Conservation (phyloP, 495 filamentous ascomycete species). For the Aspergillus mulundensis region DNA sequence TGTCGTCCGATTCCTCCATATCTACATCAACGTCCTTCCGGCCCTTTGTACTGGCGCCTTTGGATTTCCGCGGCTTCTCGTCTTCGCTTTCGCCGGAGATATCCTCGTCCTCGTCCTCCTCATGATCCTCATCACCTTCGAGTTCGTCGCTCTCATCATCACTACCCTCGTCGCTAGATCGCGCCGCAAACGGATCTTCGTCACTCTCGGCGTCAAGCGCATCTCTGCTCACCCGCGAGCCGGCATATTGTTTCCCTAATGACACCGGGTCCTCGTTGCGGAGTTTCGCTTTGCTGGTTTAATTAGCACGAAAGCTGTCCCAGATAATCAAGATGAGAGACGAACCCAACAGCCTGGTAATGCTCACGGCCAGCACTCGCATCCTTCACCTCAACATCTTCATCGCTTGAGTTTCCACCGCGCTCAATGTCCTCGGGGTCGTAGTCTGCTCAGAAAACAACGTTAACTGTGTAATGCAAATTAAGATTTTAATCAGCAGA, state of each 20-base stretch:
- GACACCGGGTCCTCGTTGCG: constrained; percentile 61
- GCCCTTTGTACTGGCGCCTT: constrained; percentile 39
- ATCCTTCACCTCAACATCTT: constrained; percentile 41
- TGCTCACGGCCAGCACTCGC: constrained; percentile 67
- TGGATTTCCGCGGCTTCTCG: constrained; percentile 27
- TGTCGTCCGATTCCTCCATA: constrained; percentile 20
- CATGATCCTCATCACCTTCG: constrained; percentile 35
- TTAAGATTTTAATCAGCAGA: background rate
- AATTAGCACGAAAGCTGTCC: constrained; percentile 3
- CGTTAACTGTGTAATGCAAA: background rate
- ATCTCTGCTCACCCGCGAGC: constrained; percentile 71
- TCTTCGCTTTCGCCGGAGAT: constrained; percentile 26
- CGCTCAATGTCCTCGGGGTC: constrained; percentile 77
- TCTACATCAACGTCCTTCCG: constrained; percentile 20
- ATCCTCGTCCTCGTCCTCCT: constrained; percentile 54
- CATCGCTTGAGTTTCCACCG: constrained; percentile 49
- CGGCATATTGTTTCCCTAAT: constrained; percentile 76
- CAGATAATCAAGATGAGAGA: constrained; percentile 10
- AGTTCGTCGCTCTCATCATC: constrained; percentile 36
- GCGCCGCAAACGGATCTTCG: constrained; percentile 42
- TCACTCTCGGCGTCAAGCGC: constrained; percentile 52
- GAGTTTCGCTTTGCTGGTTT: constrained; percentile 72
- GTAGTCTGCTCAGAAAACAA: constrained; percentile 56
- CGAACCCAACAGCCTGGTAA: constrained; percentile 75
- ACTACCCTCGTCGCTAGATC: constrained; percentile 32